Evolutionary conservation across 495 filamentous ascomycete species (phyloP).

Genomic region (Penicillium maclennaniae): DNA sequence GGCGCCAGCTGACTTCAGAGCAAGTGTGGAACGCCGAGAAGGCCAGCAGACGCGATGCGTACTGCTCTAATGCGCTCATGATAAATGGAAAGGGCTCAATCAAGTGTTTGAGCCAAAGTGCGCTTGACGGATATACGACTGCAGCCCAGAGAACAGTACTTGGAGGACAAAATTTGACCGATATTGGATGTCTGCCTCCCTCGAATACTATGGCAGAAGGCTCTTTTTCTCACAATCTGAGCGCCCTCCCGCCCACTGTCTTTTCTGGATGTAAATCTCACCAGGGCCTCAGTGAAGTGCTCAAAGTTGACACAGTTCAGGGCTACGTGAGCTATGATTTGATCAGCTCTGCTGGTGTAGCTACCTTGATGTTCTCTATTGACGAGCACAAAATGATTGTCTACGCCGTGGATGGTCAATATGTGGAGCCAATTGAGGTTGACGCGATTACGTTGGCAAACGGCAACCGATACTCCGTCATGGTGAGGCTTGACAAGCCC

Average conservation of each 20-base stretch:
- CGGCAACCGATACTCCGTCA: slow-evolving; percentile 29
- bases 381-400: slow-evolving; percentile 34
- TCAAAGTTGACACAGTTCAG: slow-evolving; percentile 28
- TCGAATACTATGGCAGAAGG: background rate
- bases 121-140: background rate
- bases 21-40: slow-evolving; percentile 14
- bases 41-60: background rate
- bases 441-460: slow-evolving; percentile 22
- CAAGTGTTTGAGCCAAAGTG: background rate
- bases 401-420: slow-evolving; percentile 34
- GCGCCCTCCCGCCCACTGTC: background rate
- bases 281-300: slow-evolving; percentile 12
- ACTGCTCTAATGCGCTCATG: slow-evolving; percentile 33
- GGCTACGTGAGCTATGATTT: slow-evolving; percentile 45
- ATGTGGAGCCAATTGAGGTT: slow-evolving; percentile 25
- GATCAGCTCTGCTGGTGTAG: slow-evolving; percentile 35
- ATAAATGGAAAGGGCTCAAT: slow-evolving; percentile 43
- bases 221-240: background rate
- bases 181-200: background rate
- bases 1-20: slow-evolving; percentile 35
- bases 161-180: background rate
- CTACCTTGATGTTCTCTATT: slow-evolving; percentile 34
- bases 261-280: slow-evolving; percentile 1
- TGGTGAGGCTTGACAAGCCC: slow-evolving; percentile 31
- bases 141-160: background rate